phyloP scores from a whole-genome alignment of 495 filamentous ascomycete genomes.

The Penicillium salamii region DNA sequence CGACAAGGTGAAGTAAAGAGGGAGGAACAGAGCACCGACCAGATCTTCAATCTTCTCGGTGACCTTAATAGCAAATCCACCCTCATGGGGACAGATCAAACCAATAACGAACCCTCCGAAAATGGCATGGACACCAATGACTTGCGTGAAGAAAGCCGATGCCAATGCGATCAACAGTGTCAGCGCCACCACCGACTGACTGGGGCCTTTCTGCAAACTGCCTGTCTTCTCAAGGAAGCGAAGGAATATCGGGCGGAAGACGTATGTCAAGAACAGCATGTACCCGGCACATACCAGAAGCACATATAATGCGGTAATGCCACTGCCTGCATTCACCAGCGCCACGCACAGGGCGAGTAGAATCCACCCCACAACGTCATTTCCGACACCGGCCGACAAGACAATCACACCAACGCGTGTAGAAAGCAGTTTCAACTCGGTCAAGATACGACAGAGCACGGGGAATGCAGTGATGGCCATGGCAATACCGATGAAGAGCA shows the following conservation, averaged over 20 bases:
- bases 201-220: conserved; percentile 85
- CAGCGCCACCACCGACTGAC: conserved; percentile 78
- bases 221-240: conserved; percentile 70
- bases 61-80: conserved; percentile 90
- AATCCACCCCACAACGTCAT: conserved; percentile 95
- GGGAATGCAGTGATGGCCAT: conserved; percentile 97
- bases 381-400: conserved; percentile 90
- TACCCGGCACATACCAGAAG: conserved; percentile 75
- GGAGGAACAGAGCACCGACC: conserved; percentile 82
- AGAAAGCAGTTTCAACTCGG: conserved; percentile 82
- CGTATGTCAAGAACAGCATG: conserved; percentile 71
- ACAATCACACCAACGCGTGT: conserved; percentile 88
- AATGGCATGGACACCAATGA: conserved; percentile 89
- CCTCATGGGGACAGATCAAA: conserved; percentile 89
- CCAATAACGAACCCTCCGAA: conserved; percentile 89
- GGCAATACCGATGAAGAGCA: conserved; percentile 92
- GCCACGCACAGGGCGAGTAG: conserved; percentile 92
- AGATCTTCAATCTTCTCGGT: conserved; percentile 97
- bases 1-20: conserved; percentile 93
- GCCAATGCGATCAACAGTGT: conserved; percentile 76
- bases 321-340: conserved; percentile 82
- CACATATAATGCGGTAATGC: conserved; percentile 84
- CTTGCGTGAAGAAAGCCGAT: conserved; percentile 92
- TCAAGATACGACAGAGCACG: conserved; percentile 90
- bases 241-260: conserved; percentile 74